Percentiles rank a stretch among this genome's conserved stretches.
These are phyloP conservation scores for Cardiosporidium cionae DNA, from an alignment of 169 alveolate genomes.

Conservation along the genomic window DNA sequence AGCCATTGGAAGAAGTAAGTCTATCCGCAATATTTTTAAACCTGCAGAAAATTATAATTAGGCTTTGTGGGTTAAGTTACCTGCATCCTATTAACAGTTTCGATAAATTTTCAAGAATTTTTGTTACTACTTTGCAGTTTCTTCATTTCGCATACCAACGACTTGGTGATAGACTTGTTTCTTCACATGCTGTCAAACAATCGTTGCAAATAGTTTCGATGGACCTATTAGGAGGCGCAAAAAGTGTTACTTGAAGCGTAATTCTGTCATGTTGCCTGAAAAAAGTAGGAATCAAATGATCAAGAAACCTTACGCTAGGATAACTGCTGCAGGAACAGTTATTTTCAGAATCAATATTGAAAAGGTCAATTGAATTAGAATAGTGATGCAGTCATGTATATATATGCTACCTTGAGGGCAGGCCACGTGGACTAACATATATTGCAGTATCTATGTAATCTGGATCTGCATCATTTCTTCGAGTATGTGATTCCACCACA, in stretches of 20 bases:
- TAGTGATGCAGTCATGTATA: too few species aligned
- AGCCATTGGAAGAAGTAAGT: not conserved
- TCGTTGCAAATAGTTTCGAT: not conserved
- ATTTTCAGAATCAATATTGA: too few species aligned
- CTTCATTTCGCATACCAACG: too few species aligned
- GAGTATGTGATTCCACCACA: too few species aligned
- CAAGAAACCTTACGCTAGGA: too few species aligned
- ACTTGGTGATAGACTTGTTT: not conserved
- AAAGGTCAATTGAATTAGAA: too few species aligned
- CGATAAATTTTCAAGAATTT: not conserved
- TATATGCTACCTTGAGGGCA: too few species aligned
- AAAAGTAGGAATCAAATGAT: too few species aligned
- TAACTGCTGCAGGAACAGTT: too few species aligned
- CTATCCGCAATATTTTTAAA: not conserved
- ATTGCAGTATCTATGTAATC: too few species aligned
- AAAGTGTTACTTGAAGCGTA: not conserved
- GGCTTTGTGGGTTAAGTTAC: not conserved
- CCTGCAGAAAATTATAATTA: not conserved
- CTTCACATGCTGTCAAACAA: not conserved
- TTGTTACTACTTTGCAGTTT: not conserved
- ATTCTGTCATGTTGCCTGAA: not conserved
- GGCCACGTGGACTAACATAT: too few species aligned
- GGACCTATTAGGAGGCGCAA: not conserved
- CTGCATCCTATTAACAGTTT: not conserved
- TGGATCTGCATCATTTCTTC: too few species aligned